These are phyloP conservation scores for Debaryomyces castellii DNA, from an alignment of 805 yeast genomes.

Conservation along the genomic window DNA sequence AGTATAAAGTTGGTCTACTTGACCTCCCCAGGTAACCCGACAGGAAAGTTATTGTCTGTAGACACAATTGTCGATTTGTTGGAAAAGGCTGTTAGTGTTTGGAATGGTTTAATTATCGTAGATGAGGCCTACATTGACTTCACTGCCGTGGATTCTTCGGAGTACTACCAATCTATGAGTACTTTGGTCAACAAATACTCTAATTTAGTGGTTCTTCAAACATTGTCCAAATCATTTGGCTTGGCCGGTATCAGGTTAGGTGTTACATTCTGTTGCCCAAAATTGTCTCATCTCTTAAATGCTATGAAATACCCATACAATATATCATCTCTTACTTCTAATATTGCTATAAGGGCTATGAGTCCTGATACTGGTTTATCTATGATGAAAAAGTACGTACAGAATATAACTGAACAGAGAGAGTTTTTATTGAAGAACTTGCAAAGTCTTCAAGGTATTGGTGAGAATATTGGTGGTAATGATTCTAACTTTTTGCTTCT, in stretches of 20 bases:
- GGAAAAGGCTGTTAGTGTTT: constrained; percentile 44
- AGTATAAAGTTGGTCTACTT: constrained; percentile 73
- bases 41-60: constrained; percentile 63
- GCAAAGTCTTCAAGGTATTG: constrained; percentile 59
- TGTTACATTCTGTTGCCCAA: constrained; percentile 62
- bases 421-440: constrained; percentile 51
- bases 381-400: constrained; percentile 57
- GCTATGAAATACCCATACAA: constrained; percentile 96
- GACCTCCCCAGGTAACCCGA: constrained; percentile 97
- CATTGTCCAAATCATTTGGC: constrained; percentile 93
- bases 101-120: constrained; percentile 79
- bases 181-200: constrained; percentile 80
- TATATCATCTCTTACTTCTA: constrained; percentile 77
- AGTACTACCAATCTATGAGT: constrained; percentile 48
- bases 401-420: constrained; percentile 55
- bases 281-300: constrained; percentile 68
- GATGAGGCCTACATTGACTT: constrained; percentile 98
- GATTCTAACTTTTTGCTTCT: constrained; percentile 85
- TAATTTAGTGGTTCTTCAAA: constrained; percentile 84
- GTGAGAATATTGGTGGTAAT: constrained; percentile 74
- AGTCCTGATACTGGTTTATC: constrained; percentile 49
- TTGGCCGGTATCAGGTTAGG: constrained; percentile 94
- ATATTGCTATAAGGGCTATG: constrained; percentile 74
- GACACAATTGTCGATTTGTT: constrained; percentile 37
- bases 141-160: constrained; percentile 17